A percentile compares a stretch with the other conserved stretches of the same genome.
These are phyloP conservation scores for Vitis rotundifolia DNA, from an alignment of 164 flowering plant genomes.

Conservation along the genomic window DNA sequence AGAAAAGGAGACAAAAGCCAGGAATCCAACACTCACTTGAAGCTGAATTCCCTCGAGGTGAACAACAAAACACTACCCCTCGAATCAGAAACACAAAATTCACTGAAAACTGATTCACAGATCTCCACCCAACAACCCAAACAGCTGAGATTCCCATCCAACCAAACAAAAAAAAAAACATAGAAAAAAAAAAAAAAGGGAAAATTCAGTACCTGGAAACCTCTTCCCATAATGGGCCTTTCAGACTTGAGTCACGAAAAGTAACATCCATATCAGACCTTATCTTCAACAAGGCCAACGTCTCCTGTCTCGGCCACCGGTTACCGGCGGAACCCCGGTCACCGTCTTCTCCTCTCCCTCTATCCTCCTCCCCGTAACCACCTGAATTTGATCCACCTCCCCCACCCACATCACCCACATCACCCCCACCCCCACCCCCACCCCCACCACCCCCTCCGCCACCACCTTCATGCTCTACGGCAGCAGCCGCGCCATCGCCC, in stretches of 20 bases:
- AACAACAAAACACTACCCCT: neutral
- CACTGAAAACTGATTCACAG: neutral
- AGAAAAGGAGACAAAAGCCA: neutral
- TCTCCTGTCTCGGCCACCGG: constrained; percentile 93
- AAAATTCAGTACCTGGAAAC: constrained; percentile 71
- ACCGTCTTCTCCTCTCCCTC: constrained; percentile 36
- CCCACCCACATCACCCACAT: constrained; percentile 3
- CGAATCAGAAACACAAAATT: neutral
- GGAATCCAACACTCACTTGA: neutral
- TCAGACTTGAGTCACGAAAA: constrained; percentile 85
- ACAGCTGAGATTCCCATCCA: neutral
- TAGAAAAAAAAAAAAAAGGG: neutral
- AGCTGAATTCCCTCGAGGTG: neutral
- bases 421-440: constrained; percentile 6
- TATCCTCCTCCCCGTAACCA: constrained; percentile 19
- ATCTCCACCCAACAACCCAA: neutral
- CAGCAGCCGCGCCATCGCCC: constrained; percentile 9
- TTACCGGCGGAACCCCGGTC: constrained; percentile 58
- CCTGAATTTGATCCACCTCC: constrained; percentile 24
- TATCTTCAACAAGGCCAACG: constrained; percentile 77
- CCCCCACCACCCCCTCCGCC: constrained; percentile 5
- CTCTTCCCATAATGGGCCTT: constrained; percentile 98
- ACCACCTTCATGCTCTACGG: constrained; percentile 8
- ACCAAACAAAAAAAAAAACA: neutral
- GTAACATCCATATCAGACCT: constrained; percentile 87